Conservation (phyloP, 2,329 filamentous ascomycete species). For the Tolypocladium tundrense region DNA sequence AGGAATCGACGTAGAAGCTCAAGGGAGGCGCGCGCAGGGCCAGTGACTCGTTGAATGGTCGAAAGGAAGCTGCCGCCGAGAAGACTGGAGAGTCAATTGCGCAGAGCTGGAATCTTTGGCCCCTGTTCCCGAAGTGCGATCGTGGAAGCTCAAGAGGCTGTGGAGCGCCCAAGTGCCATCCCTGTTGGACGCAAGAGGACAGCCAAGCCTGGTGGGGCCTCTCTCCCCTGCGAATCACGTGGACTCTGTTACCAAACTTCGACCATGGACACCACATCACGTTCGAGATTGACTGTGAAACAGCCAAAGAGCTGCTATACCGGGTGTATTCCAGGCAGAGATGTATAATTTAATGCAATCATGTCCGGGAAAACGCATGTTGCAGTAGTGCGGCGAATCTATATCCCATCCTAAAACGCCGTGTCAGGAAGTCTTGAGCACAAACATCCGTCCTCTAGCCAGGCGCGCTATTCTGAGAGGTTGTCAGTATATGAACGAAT, state of each 20-base stretch:
- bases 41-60: not conserved
- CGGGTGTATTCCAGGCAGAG: too few species aligned
- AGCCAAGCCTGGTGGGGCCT: not conserved
- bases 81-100: not conserved
- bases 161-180: not conserved
- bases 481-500: not conserved
- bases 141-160: slow-evolving; percentile 1
- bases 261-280: not conserved
- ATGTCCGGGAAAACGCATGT: not conserved
- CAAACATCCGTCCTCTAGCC: not conserved
- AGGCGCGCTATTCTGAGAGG: not conserved
- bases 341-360: not conserved
- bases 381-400: not conserved
- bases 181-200: slow-evolving; percentile 1
- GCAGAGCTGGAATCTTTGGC: not conserved
- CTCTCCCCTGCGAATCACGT: slow-evolving; percentile 23
- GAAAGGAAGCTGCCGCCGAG: not conserved
- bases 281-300: not conserved
- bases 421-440: not conserved
- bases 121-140: not conserved
- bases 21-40: not conserved
- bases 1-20: not conserved
- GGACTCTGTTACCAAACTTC: slow-evolving; percentile 1
- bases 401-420: not conserved
- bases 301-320: not conserved